Evolutionary conservation across 768 basidiomycete species (phyloP), one percentile per base, ranked within the genome.

Genomic region (Panaeolus cyanescens): DNA sequence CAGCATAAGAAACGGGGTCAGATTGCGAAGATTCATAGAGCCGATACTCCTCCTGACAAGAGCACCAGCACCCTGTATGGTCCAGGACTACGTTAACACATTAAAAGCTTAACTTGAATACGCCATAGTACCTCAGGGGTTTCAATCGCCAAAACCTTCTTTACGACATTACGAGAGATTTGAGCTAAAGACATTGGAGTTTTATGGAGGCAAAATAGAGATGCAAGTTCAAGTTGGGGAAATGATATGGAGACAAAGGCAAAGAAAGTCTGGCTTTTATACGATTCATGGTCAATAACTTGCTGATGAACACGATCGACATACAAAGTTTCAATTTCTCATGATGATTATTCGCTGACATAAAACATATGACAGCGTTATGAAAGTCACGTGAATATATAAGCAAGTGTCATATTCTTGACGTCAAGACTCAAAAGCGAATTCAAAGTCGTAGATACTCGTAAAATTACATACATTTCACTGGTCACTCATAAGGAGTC

Each of bases 1-100:
- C 10, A 93, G 77, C 91, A 98, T 88, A 57, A 98, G 80, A 81
- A 98, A 98, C 0, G 96, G 96, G 0, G 90, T 89, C 37, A 97
- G 75, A 71, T 95, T 97, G 55, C 88, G 81, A 34, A 98, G 79
- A 45, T 72, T 78, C 74, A 78, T 77, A 3, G 87, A 83, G 6
- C 96, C 96, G 64, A 98, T 97, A 39, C 90, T 92, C 54, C 96
- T 81, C 60, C 95, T 83, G 20, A 98, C 96, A 55, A 82, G 78
- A 17, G 91, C 95, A 5, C 93, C 93, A 2, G 77, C 90, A 8
- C 95, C 93, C 89, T 91, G 60, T 5, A 32, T 15, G 9, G 20
- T 36, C 60, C 25, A 57, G 45, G 58, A 58, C 45, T 12, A n/a
- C 50, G 36, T 62, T 36, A 22, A 13, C 60, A 54, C 56, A 36